Percentiles rank a stretch among this genome's conserved stretches.
Evolutionary conservation across 805 yeast genomes (phyloP).

Genomic region (Wickerhamiella shivajii): DNA sequence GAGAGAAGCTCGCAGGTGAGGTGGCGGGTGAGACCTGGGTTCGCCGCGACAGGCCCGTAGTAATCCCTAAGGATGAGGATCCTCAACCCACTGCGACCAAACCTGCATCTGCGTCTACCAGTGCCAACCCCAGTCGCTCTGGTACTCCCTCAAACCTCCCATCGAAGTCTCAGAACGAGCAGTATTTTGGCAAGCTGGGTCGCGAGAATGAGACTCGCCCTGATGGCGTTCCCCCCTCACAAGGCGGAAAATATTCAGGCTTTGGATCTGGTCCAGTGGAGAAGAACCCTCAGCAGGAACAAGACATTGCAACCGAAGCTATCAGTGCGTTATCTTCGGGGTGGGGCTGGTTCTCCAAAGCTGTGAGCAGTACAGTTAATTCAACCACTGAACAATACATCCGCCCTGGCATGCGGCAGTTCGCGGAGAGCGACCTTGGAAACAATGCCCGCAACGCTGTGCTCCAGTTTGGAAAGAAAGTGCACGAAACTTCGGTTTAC

Average conservation of each 20-base stretch:
- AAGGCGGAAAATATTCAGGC: slow-evolving; percentile 87
- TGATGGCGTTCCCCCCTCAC: slow-evolving; percentile 70
- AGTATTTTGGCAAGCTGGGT: slow-evolving; percentile 73
- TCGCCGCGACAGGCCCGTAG: slow-evolving; percentile 30
- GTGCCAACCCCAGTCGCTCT: neutral
- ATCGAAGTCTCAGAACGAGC: slow-evolving; percentile 35
- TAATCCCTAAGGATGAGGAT: slow-evolving; percentile 14
- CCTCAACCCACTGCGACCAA: slow-evolving; percentile 12
- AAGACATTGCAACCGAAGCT: slow-evolving; percentile 54
- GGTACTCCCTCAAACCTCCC: neutral
- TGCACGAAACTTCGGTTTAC: slow-evolving; percentile 72
- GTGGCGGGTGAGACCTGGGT: slow-evolving; percentile 60
- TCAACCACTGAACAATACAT: slow-evolving; percentile 83
- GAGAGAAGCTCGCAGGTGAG: slow-evolving; percentile 58
- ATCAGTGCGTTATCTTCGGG: slow-evolving; percentile 82
- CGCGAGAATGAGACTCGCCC: slow-evolving; percentile 58
- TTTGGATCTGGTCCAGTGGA: slow-evolving; percentile 58
- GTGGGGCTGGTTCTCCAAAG: slow-evolving; percentile 84
- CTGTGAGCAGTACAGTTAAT: slow-evolving; percentile 66
- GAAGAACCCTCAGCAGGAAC: slow-evolving; percentile 23
- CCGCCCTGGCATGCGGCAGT: slow-evolving; percentile 75
- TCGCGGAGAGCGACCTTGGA: slow-evolving; percentile 66
- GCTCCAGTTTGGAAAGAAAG: slow-evolving; percentile 88
- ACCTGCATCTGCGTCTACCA: slow-evolving; percentile 1
- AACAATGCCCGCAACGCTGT: slow-evolving; percentile 82